Conservation (phyloP, 2,329 filamentous ascomycete genomes). For the Fusarium acutatum region DNA sequence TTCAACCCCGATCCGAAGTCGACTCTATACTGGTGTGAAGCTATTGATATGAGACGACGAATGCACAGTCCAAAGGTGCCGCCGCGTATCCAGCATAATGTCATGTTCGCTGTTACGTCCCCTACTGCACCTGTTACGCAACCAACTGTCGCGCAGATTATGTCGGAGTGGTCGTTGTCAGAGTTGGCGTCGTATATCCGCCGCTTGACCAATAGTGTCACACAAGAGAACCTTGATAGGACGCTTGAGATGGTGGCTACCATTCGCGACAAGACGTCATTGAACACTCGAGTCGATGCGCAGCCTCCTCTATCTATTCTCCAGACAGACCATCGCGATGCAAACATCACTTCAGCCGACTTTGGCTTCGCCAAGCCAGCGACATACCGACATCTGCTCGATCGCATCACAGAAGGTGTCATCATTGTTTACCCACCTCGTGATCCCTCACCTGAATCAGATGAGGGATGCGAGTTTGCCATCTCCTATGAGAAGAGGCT, state of each 20-base stretch:
- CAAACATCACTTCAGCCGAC: conserved; percentile 40
- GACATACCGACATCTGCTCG: conserved; percentile 46
- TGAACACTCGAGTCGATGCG: conserved; percentile 47
- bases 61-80: conserved; percentile 46
- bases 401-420: conserved; percentile 42
- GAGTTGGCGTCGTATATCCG: conserved; percentile 50
- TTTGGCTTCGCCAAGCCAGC: conserved; percentile 50
- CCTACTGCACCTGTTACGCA: conserved; percentile 38
- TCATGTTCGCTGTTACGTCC: conserved; percentile 44
- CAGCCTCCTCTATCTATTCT: conserved; percentile 49
- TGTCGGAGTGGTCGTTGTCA: conserved; percentile 48
- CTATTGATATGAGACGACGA: conserved; percentile 50
- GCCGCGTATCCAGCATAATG: conserved; percentile 48
- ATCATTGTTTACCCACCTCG: conserved; percentile 46
- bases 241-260: conserved; percentile 45
- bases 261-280: conserved; percentile 47
- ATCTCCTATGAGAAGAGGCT: conserved; percentile 48
- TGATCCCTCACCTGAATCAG: conserved; percentile 31
- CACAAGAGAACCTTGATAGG: conserved; percentile 43
- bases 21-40: conserved; percentile 48
- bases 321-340: conserved; percentile 49
- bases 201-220: conserved; percentile 47
- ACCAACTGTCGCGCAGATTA: conserved; percentile 45
- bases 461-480: conserved; percentile 49
- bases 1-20: conserved; percentile 44